Evolutionary conservation across 2,329 filamentous ascomycete species (phyloP).

Genomic region (Sclerotinia trifoliorum): DNA sequence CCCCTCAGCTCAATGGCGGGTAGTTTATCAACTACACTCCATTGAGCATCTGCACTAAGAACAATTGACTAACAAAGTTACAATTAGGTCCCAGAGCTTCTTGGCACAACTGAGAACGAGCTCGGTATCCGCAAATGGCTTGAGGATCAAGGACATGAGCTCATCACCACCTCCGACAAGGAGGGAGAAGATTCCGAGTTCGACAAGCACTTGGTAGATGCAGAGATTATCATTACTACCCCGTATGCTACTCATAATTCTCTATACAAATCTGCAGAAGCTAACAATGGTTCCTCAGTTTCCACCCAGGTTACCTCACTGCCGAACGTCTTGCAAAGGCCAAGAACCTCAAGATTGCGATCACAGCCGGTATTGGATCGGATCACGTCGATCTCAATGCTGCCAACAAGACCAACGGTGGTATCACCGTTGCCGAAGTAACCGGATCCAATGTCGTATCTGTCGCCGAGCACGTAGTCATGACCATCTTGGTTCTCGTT

Average conservation of each 20-base stretch:
- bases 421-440: conserved; percentile 94
- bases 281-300: conserved; percentile 51
- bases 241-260: conserved; percentile 57
- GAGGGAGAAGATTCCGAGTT: conserved; percentile 91
- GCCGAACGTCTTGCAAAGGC: conserved; percentile 95
- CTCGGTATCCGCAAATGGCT: conserved; percentile 97
- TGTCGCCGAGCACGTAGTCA: conserved; percentile 97
- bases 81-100: conserved; percentile 65
- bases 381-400: conserved; percentile 92
- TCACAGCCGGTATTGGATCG: conserved; percentile 96
- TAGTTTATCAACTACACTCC: conserved; percentile 23
- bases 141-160: conserved; percentile 92
- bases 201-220: conserved; percentile 92
- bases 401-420: conserved; percentile 97
- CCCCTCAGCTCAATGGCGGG: conserved; percentile 13
- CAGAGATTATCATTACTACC: conserved; percentile 98
- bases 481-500: conserved; percentile 95
- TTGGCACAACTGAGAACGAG: conserved; percentile 95
- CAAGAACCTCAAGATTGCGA: conserved; percentile 96
- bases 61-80: conserved; percentile 13
- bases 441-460: conserved; percentile 98
- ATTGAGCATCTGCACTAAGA: conserved; percentile 5
- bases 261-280: not conserved
- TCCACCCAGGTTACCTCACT: conserved; percentile 97
- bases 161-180: conserved; percentile 97